A percentile compares a stretch with the other conserved stretches of the same genome.
phyloP scores from a whole-genome alignment of 768 basidiomycete species.

The Cystoderma amianthinum region DNA sequence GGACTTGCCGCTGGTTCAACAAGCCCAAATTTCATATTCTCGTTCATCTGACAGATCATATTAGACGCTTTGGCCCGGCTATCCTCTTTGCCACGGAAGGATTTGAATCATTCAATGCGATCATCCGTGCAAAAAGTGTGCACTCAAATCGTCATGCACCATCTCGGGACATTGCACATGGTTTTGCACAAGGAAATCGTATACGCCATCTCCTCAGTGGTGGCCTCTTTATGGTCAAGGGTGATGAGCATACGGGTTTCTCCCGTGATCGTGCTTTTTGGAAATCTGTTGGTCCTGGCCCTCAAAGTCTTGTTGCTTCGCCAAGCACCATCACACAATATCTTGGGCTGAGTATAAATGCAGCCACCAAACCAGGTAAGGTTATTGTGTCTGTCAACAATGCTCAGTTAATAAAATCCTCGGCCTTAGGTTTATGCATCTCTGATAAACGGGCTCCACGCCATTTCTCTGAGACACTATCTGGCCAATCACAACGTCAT shows the following conservation, averaged over 20 bases:
- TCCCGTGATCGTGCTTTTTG: slow-evolving; percentile 2
- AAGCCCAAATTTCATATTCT: slow-evolving; percentile 39
- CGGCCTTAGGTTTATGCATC: background rate
- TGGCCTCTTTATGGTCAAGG: slow-evolving; percentile 6
- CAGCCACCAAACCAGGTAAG: background rate
- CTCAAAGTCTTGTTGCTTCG: background rate
- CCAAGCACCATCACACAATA: background rate
- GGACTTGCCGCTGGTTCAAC: slow-evolving; percentile 27
- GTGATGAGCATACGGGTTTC: background rate
- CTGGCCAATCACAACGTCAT: background rate
- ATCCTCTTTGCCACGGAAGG: slow-evolving; percentile 35
- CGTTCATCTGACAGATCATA: slow-evolving; percentile 26
- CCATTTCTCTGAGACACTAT: background rate
- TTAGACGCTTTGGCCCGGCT: slow-evolving; percentile 31
- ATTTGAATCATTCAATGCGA: slow-evolving; percentile 34
- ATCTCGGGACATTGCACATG: slow-evolving; percentile 19
- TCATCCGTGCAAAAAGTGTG: slow-evolving; percentile 22
- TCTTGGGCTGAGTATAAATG: background rate
- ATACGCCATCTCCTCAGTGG: slow-evolving; percentile 19
- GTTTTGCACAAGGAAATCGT: slow-evolving; percentile 16
- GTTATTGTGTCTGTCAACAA: background rate
- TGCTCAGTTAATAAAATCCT: background rate
- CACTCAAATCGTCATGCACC: slow-evolving; percentile 27
- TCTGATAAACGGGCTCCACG: background rate
- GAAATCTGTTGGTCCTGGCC: slow-evolving; percentile 2